Conservation (phyloP, 164 flowering plant species). For the Buxus sempervirens region DNA sequence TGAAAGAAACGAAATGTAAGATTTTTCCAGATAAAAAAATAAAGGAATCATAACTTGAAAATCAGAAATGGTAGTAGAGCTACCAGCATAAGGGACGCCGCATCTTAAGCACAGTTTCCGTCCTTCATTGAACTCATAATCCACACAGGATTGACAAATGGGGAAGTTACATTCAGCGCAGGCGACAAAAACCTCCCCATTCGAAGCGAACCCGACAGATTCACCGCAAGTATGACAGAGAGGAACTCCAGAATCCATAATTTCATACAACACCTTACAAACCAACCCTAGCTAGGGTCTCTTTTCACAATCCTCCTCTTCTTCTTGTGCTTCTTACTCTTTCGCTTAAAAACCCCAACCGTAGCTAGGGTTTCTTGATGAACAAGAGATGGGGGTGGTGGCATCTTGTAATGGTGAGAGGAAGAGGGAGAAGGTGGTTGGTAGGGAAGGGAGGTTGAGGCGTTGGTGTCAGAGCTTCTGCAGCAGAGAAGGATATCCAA, state of each 20-base stretch:
- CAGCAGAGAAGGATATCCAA: conserved; percentile 10
- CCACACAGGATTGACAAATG: conserved; percentile 65
- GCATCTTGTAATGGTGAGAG: conserved; percentile 28
- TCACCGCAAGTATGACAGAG: conserved; percentile 79
- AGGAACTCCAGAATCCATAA: conserved; percentile 80
- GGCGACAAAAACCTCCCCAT: conserved; percentile 74
- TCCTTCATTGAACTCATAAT: conserved; percentile 71
- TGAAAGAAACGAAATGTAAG: not conserved
- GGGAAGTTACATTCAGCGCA: conserved; percentile 84
- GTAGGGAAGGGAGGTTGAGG: conserved; percentile 47
- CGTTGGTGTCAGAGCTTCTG: conserved; percentile 43
- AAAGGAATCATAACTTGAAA: too few relatives aligned
- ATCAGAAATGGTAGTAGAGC: conserved; percentile 8
- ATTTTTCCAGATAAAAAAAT: not conserved
- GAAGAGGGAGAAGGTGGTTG: conserved; percentile 24
- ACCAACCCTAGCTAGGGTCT: not conserved
- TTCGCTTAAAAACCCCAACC: conserved; percentile 10
- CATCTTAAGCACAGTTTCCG: conserved; percentile 70
- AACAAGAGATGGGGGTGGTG: conserved; percentile 9
- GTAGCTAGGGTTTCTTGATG: conserved; percentile 14
- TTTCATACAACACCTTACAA: conserved; percentile 16
- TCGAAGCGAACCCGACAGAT: conserved; percentile 42
- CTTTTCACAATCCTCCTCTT: not conserved
- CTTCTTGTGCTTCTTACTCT: conserved; percentile 2
- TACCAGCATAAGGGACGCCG: conserved; percentile 49